Conservation (phyloP, 2,329 filamentous ascomycete species). For the Dothistroma septosporum region DNA sequence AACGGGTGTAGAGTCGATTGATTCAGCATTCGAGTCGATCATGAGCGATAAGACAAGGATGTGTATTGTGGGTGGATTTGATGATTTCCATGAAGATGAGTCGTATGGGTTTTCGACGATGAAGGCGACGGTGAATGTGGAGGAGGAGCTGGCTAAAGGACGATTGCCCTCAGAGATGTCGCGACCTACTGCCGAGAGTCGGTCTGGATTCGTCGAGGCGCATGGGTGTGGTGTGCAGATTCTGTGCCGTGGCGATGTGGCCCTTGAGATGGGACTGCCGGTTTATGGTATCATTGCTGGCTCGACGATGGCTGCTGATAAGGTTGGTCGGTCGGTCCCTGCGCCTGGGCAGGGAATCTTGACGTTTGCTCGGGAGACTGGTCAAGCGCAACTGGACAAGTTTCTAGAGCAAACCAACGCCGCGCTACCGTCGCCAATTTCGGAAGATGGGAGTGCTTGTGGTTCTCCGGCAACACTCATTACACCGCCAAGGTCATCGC, state of each 20-base stretch:
- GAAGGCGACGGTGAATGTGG: conserved; percentile 97
- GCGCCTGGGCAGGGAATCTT: conserved; percentile 95
- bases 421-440: conserved; percentile 78
- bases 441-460: not conserved
- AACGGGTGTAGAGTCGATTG: conserved; percentile 93
- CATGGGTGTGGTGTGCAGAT: conserved; percentile 97
- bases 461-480: not conserved
- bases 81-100: conserved; percentile 98
- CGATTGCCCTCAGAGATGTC: conserved; percentile 98
- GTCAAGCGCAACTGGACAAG: not conserved
- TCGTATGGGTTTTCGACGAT: conserved; percentile 99
- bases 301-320: conserved; percentile 94
- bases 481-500: not conserved
- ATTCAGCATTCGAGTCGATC: conserved; percentile 97
- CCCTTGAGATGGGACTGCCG: conserved; percentile 95
- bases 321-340: conserved; percentile 97
- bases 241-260: conserved; percentile 95
- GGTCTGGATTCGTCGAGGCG: conserved; percentile 98
- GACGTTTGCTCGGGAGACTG: conserved; percentile 78
- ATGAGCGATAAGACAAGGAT: conserved; percentile 96
- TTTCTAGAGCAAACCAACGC: conserved; percentile 69
- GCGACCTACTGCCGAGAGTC: conserved; percentile 89
- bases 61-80: conserved; percentile 96
- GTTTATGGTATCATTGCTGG: conserved; percentile 93
- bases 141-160: conserved; percentile 92